A percentile compares a stretch with the other conserved stretches of the same genome.
phyloP scores from a whole-genome alignment of 768 basidiomycete genomes.

The Suillus subalutaceus region DNA sequence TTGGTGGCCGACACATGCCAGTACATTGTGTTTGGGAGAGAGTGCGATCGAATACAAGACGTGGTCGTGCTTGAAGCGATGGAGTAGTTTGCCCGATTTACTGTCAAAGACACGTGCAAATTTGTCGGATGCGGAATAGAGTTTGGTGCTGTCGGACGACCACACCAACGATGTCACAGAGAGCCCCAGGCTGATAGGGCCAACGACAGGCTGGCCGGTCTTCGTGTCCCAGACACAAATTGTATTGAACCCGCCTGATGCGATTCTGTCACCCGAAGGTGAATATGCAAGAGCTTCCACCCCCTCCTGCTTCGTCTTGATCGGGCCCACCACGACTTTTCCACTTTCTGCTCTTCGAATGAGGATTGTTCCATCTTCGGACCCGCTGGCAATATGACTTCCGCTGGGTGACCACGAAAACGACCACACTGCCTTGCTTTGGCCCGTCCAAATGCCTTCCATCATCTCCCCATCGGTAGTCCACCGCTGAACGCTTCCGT shows the following conservation, averaged over 20 bases:
- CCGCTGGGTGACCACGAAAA: not conserved
- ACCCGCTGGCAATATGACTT: not conserved
- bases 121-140: not conserved
- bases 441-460: not conserved
- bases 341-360: not conserved
- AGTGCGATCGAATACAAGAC: not conserved
- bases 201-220: not conserved
- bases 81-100: not conserved
- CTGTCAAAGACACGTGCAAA: not conserved
- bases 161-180: not conserved
- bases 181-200: fast-evolving
- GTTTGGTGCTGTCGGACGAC: not conserved
- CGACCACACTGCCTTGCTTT: not conserved
- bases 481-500: not conserved
- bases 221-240: not conserved
- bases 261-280: not conserved
- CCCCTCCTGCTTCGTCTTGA: not conserved
- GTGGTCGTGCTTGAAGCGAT: not conserved
- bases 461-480: not conserved
- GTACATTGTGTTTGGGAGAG: not conserved
- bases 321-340: not conserved
- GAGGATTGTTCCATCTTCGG: not conserved
- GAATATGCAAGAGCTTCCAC: not conserved
- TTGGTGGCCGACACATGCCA: not conserved
- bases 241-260: not conserved